Evolutionary conservation across 768 basidiomycete genomes (phyloP).

Genomic region (Mycena haematopus): DNA sequence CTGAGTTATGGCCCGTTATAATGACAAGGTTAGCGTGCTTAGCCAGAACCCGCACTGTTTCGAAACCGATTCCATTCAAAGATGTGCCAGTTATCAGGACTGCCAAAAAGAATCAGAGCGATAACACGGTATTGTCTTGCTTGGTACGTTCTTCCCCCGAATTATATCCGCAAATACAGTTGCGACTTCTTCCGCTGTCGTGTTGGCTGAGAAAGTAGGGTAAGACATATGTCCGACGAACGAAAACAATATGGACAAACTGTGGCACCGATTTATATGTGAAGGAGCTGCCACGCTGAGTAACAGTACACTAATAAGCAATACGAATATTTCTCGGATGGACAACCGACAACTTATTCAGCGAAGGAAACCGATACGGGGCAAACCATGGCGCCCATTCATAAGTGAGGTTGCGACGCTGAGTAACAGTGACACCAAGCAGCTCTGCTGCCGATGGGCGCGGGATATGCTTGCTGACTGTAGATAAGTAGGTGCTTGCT

Average conservation of each 20-base stretch:
- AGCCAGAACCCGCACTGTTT: constrained; percentile 3
- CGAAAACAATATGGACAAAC: neutral
- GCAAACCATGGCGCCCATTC: too few relatives aligned
- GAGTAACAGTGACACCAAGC: too few relatives aligned
- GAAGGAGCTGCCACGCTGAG: too few relatives aligned
- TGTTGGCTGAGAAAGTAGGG: neutral
- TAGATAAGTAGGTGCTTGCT: too few relatives aligned
- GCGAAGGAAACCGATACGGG: too few relatives aligned
- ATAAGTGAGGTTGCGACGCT: too few relatives aligned
- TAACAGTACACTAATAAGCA: too few relatives aligned
- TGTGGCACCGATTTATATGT: too few relatives aligned
- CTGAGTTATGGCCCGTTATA: neutral
- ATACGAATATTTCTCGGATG: too few relatives aligned
- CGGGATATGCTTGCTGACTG: too few relatives aligned
- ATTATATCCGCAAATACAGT: neutral
- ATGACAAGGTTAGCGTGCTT: constrained; percentile 4
- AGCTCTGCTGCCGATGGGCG: too few relatives aligned
- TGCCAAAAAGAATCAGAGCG: neutral
- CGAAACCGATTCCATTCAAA: constrained; percentile 5
- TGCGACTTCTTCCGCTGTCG: constrained; percentile 1
- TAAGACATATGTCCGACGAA: neutral
- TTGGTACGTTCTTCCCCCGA: constrained; percentile 3
- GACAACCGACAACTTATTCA: too few relatives aligned
- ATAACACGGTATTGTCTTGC: neutral
- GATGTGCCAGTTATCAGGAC: constrained; percentile 17